phyloP scores from a whole-genome alignment of 2,329 filamentous ascomycete species.

The Alternaria brassicicola region DNA sequence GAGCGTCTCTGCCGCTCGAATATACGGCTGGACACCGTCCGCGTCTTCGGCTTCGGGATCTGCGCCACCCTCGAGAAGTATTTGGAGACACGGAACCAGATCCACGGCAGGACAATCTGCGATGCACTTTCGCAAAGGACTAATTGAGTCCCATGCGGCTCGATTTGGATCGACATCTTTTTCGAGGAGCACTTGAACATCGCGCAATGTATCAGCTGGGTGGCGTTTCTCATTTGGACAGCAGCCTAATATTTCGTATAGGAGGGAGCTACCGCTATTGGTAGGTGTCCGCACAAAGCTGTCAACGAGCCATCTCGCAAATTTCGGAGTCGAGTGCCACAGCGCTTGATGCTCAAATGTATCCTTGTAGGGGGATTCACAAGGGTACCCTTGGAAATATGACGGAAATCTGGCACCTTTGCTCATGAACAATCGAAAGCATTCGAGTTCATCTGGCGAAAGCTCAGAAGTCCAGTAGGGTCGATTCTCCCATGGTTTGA shows the following conservation, averaged over 20 bases:
- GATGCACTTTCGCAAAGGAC: constrained; percentile 36
- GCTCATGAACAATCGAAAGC: constrained; percentile 34
- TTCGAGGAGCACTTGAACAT: constrained; percentile 37
- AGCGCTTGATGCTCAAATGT: constrained; percentile 42
- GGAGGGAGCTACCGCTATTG: constrained; percentile 26
- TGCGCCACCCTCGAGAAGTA: constrained; percentile 40
- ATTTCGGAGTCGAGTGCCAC: constrained; percentile 40
- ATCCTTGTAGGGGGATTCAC: constrained; percentile 19
- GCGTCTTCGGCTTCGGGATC: constrained; percentile 34
- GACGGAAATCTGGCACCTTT: constrained; percentile 33
- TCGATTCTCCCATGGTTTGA: constrained; percentile 36
- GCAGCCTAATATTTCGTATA: constrained; percentile 39
- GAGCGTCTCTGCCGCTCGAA: constrained; percentile 35
- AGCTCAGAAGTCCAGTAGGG: constrained; percentile 34
- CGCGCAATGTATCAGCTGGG: constrained; percentile 37
- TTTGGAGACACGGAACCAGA: constrained; percentile 29
- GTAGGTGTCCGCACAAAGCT: constrained; percentile 13
- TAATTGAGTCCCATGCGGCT: constrained; percentile 19
- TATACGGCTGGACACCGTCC: constrained; percentile 30
- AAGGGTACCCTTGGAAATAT: constrained; percentile 32
- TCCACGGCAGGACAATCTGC: constrained; percentile 37
- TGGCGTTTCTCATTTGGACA: constrained; percentile 42
- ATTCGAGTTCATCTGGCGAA: constrained; percentile 30
- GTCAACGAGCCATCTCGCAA: constrained; percentile 35
- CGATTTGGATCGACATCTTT: constrained; percentile 38